Percentiles rank a stretch among this genome's conserved stretches.
Conservation (phyloP, 164 flowering plant genomes). For the Macadamia tetraphylla region DNA sequence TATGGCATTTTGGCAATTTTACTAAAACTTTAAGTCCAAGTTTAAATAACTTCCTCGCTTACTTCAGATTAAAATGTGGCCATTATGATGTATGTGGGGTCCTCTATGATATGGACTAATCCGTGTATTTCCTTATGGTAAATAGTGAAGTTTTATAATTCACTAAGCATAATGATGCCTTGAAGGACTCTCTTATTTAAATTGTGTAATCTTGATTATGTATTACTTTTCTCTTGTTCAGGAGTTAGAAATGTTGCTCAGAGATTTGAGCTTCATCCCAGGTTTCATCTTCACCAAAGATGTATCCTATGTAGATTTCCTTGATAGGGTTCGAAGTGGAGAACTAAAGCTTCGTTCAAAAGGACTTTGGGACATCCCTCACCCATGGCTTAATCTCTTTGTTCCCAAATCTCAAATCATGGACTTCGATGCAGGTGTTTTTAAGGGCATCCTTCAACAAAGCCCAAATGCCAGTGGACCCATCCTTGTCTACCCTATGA, state of each 20-base stretch:
- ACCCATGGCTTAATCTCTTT: slow-evolving; percentile 87
- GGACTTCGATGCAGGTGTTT: slow-evolving; percentile 54
- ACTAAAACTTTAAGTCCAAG: too few species aligned
- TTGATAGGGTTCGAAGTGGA: slow-evolving; percentile 53
- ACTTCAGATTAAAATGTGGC: too few species aligned
- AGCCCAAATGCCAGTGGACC: slow-evolving; percentile 36
- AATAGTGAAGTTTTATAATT: too few species aligned
- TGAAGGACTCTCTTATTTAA: too few species aligned
- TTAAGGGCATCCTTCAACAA: slow-evolving; percentile 41
- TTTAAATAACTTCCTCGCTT: too few species aligned
- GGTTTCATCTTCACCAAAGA: slow-evolving; percentile 49
- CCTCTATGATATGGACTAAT: too few species aligned
- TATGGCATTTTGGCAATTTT: too few species aligned
- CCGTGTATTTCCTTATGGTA: too few species aligned
- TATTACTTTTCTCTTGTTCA: slow-evolving; percentile 9
- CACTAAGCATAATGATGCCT: too few species aligned
- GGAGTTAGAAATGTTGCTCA: slow-evolving; percentile 44
- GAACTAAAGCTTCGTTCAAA: slow-evolving; percentile 48
- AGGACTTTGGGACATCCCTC: slow-evolving; percentile 83
- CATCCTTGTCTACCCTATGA: slow-evolving; percentile 66
- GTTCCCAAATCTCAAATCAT: slow-evolving; percentile 57
- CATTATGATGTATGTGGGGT: too few species aligned
- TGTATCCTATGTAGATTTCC: slow-evolving; percentile 47
- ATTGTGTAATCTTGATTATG: too few species aligned
- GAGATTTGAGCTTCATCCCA: slow-evolving; percentile 37